Base-by-base conservation (phyloP, 352 stramenopile species). In the Globisporangium camurandrum region DNA sequence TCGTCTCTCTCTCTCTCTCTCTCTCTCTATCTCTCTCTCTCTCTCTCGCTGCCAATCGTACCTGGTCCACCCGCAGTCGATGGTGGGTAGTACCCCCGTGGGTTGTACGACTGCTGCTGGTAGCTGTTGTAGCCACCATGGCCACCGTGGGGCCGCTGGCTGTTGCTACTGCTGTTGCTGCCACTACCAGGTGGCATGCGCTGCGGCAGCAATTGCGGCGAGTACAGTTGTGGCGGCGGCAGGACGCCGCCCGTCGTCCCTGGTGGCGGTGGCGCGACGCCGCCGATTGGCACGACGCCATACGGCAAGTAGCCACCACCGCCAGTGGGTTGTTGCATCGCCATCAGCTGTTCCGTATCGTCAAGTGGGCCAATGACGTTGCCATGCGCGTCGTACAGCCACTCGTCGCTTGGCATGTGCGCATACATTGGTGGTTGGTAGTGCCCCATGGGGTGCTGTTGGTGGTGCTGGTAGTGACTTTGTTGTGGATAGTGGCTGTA, bases 241-340 rank as follows among this genome's bases (percentile, higher is more conserved):
- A 89, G 84, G 38, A 84, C 78, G 3, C 64, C 70, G 39, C 79
- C 71, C 1, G 71, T 67, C 10, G 67, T 69, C 61, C 86, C 71
- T 2, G 73, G 75, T 28, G 76, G 65, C 45, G 66, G 69, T 51
- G 67, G 62, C 75, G 88, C 85, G 38, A 84, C 78, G 3, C 64
- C 70, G 39, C 79, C 71, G 1, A 69, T 67, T 9, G 67, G 68
- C 61, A 88, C 71, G 51, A 86, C 62, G 9, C 66, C 71, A 49
- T 92, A 92, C 16, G 77, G 72, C 53, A 81, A 65, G 62, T 88
- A 91, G 24, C 66, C 69, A 23, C 66, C 69, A n/a, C 23, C 17
- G n/a, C n/a, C n/a, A n/a, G n/a, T n/a, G n/a, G n/a, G n/a, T n/a
- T n/a, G n/a, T n/a, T n/a, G n/a, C n/a, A n/a, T n/a, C 46, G 68